Percentiles rank a stretch among this genome's conserved stretches.
These are phyloP conservation scores for Arthrobotrys conoides DNA, from an alignment of 2,329 filamentous ascomycete species.

Conservation along the genomic window DNA sequence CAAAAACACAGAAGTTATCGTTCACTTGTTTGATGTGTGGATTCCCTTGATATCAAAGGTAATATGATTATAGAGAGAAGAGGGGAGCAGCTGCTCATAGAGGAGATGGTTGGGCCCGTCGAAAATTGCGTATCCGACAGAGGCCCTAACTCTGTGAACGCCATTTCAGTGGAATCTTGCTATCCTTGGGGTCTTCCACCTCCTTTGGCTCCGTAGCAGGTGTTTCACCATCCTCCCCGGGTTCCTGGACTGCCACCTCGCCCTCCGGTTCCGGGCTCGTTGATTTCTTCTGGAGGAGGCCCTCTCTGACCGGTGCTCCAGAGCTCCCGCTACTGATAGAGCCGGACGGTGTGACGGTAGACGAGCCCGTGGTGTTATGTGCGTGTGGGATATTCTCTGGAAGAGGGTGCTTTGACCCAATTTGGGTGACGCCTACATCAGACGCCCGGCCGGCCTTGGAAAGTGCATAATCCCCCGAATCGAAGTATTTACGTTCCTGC, in stretches of 20 bases:
- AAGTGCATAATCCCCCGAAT: constrained; percentile 95
- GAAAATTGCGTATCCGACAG: constrained; percentile 5
- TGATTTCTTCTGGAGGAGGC: constrained; percentile 52
- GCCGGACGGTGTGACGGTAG: constrained; percentile 60
- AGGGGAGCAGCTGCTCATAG: background rate
- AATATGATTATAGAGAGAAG: background rate
- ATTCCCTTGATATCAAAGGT: background rate
- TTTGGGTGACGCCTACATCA: constrained; percentile 90
- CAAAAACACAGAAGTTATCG: background rate
- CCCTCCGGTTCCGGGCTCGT: constrained; percentile 62
- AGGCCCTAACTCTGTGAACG: constrained; percentile 54
- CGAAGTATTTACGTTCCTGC: constrained; percentile 96
- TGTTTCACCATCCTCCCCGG: constrained; percentile 60
- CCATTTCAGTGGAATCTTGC: constrained; percentile 51
- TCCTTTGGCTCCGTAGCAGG: constrained; percentile 57
- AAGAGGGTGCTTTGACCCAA: constrained; percentile 93
- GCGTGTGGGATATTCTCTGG: constrained; percentile 92
- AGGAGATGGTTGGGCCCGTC: background rate
- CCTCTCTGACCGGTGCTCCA: constrained; percentile 62
- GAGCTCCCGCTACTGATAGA: constrained; percentile 52
- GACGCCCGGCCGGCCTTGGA: constrained; percentile 97
- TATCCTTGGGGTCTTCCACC: constrained; percentile 40
- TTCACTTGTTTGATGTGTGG: background rate
- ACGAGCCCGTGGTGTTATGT: constrained; percentile 41
- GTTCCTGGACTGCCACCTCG: constrained; percentile 62